Conservation (phyloP, 148 eudicot species). For the Polygonum aviculare region DNA sequence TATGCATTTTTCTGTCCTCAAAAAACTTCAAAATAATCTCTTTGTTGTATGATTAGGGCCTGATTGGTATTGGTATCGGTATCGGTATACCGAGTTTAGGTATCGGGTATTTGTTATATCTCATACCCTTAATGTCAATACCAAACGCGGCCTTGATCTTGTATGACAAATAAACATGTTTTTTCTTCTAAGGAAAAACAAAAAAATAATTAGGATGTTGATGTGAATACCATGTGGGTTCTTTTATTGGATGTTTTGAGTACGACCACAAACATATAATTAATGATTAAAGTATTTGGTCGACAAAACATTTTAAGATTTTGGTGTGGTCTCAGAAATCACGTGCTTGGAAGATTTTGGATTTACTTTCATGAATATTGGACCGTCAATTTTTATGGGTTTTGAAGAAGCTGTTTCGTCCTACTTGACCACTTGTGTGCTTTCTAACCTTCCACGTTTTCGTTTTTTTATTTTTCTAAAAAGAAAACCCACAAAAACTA, state of each 20-base stretch:
- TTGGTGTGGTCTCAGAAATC: not conserved
- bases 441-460: too few species aligned
- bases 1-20: not conserved
- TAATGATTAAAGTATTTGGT: not conserved
- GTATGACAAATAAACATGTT: not conserved
- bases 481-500: too few species aligned
- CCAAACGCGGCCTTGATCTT: too few species aligned
- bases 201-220: not conserved
- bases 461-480: too few species aligned
- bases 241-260: not conserved
- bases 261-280: not conserved
- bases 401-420: not conserved
- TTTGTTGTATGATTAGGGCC: not conserved
- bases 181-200: too few species aligned
- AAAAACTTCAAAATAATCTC: not conserved
- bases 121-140: too few species aligned
- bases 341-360: not conserved
- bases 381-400: not conserved
- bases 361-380: not conserved
- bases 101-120: too few species aligned
- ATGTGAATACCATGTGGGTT: not conserved
- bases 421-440: too few species aligned
- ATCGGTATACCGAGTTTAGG: too few species aligned
- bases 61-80: too few species aligned
- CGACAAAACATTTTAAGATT: not conserved